phyloP scores from a whole-genome alignment of 805 yeast genomes.

The Schizosaccharomyces octosporus region DNA sequence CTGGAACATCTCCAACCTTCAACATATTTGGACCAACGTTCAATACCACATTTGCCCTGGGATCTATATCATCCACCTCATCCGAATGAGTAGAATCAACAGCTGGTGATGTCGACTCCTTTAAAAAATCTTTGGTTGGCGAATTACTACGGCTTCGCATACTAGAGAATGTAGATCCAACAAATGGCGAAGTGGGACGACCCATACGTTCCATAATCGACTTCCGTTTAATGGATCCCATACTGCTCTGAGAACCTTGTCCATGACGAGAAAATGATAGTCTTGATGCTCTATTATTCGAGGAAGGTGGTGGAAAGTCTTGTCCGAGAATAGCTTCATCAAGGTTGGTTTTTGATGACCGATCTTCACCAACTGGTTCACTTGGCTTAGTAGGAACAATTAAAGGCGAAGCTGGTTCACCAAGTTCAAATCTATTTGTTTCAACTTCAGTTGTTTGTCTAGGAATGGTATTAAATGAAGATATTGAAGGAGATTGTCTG shows the following conservation, averaged over 20 bases:
- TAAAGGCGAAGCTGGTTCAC: too few relatives aligned
- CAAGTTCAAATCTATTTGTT: too few relatives aligned
- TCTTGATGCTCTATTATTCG: neutral
- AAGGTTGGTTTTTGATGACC: neutral
- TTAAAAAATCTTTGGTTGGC: neutral
- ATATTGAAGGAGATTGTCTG: too few relatives aligned
- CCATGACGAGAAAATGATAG: neutral
- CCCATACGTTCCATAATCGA: conserved; percentile 1
- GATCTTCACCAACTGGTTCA: too few relatives aligned
- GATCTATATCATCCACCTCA: conserved; percentile 4
- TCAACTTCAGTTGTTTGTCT: too few relatives aligned
- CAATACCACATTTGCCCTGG: conserved; percentile 6
- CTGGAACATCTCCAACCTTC: neutral
- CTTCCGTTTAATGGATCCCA: neutral
- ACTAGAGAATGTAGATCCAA: neutral
- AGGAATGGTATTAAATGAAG: too few relatives aligned
- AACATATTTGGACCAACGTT: conserved; percentile 7
- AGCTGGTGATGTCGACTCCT: neutral
- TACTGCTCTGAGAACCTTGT: neutral
- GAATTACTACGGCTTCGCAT: neutral
- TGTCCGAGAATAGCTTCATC: neutral
- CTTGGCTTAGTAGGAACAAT: too few relatives aligned
- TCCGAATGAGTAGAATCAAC: neutral
- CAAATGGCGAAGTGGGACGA: neutral
- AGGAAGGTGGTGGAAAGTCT: neutral